A percentile compares a stretch with the other conserved stretches of the same genome.
phyloP scores from a whole-genome alignment of 1,284 basidiomycete genomes.

The Ceratorhiza oryzae-sativae region DNA sequence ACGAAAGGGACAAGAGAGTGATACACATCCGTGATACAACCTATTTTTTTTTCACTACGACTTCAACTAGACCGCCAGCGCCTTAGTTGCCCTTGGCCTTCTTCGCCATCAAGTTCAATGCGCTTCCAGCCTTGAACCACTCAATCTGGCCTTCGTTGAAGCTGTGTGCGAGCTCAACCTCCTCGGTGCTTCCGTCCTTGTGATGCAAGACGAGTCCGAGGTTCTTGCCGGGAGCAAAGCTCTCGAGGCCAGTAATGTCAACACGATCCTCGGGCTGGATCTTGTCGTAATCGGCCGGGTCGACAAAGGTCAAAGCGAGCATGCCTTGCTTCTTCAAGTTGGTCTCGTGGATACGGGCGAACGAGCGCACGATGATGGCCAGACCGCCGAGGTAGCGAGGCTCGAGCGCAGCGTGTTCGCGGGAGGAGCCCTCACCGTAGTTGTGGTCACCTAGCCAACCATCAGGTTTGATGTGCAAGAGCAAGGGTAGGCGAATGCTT shows the following conservation, averaged over 20 bases:
- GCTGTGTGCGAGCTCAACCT: slow-evolving; percentile 76
- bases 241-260: slow-evolving; percentile 82
- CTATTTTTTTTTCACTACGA: slow-evolving; percentile 3
- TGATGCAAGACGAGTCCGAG: slow-evolving; percentile 83
- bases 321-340: slow-evolving; percentile 99
- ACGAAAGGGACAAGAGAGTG: neutral
- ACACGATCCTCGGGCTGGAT: slow-evolving; percentile 83
- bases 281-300: slow-evolving; percentile 92
- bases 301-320: slow-evolving; percentile 88
- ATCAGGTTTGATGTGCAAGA: neutral
- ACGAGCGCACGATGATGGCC: slow-evolving; percentile 93
- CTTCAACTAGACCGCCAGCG: no score
- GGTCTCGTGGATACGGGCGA: slow-evolving; percentile 98
- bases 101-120: slow-evolving; percentile 67
- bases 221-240: slow-evolving; percentile 88
- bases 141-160: slow-evolving; percentile 91
- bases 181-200: slow-evolving; percentile 77
- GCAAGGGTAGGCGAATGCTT: slow-evolving; percentile 45
- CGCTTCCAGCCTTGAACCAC: slow-evolving; percentile 94
- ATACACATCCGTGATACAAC: slow-evolving; percentile 13
- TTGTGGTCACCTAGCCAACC: slow-evolving; percentile 74
- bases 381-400: slow-evolving; percentile 95
- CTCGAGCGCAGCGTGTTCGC: slow-evolving; percentile 98
- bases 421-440: slow-evolving; percentile 98
- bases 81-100: slow-evolving; percentile 23